Base-by-base conservation (phyloP, 2,329 filamentous ascomycete genomes). In the Sarocladium strictum region DNA sequence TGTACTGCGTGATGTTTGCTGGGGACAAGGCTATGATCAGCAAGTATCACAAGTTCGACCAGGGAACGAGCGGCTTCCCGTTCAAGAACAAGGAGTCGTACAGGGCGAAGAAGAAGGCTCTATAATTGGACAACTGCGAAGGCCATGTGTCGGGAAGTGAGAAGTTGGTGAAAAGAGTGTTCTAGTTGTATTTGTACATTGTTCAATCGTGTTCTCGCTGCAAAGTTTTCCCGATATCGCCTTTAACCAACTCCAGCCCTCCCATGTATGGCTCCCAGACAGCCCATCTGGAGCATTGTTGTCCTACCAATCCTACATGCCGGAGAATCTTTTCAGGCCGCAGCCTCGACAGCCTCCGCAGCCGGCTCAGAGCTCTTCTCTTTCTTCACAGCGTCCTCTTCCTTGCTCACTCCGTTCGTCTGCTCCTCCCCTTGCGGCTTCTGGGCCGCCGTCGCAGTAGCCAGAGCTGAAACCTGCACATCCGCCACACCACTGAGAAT, bases 401-500 rank as follows among this genome's bases (percentile, higher is more conserved):
- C 55, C 12, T 54, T 54, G 17, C 43, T 9, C 12, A 38, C 40
- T 2, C 51, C 40, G 2, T 55, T 53, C 19, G 33, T 56, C n/a
- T 55, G 23, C 43, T 57, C 54, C 5, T 58, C 60, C 19, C 59
- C 63, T 29, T 68, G 63, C 3, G 59, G 53, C 32, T 59, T 56
- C n/a, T 23, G n/a, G 12, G 61, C 63, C 19, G 56, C 62, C 17
- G 66, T 63, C 6, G 61, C 63, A 37, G 60, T 61, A 51, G 69
- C 69, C 19, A 67, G 57, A 2, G 63, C 61, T 2, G 66, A 58
- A 6, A 79, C 67, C 17, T 76, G 67, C 10, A 78, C 73, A 19
- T 78, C 73, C 1, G 71, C 74, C 3, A 69, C 69, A 10, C 75
- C 76, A 2, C 71, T 72, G 21, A 84, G 70, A 4, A 85, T 79